These are phyloP conservation scores for Exophiala calicioides DNA, from an alignment of 2,329 filamentous ascomycete genomes.

Conservation along the genomic window DNA sequence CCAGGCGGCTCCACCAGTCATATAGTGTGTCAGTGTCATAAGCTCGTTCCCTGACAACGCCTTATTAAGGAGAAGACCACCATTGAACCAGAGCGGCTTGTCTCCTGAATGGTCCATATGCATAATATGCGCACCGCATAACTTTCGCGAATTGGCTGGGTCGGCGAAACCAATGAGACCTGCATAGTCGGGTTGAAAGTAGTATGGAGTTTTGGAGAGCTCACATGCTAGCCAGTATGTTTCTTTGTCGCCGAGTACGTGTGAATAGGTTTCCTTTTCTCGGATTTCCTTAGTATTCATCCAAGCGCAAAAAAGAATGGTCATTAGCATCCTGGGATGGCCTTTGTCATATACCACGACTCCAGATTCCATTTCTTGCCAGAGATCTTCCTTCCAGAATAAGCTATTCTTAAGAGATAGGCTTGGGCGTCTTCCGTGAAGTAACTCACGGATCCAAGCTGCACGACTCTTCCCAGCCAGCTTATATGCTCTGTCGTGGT, in stretches of 20 bases:
- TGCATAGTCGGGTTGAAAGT: slow-evolving; percentile 47
- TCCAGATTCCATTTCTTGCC: too few species aligned
- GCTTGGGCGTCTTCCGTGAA: too few species aligned
- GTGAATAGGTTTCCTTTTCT: slow-evolving; percentile 44
- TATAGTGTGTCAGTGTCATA: too few species aligned
- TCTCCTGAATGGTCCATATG: slow-evolving; percentile 46
- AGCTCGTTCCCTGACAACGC: too few species aligned
- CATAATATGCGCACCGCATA: slow-evolving; percentile 46
- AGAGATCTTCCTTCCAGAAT: too few species aligned
- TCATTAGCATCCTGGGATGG: slow-evolving; percentile 41
- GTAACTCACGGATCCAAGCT: too few species aligned
- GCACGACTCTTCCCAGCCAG: slow-evolving; percentile 23
- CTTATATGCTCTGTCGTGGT: slow-evolving; percentile 24
- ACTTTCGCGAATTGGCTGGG: slow-evolving; percentile 20
- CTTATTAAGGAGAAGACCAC: slow-evolving; percentile 47
- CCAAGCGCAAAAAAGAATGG: slow-evolving; percentile 46
- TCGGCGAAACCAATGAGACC: slow-evolving; percentile 45
- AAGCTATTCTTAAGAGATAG: too few species aligned
- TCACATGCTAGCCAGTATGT: slow-evolving; percentile 51
- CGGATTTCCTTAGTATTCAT: slow-evolving; percentile 46
- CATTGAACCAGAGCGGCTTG: slow-evolving; percentile 48
- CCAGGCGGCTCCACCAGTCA: too few species aligned
- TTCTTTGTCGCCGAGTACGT: slow-evolving; percentile 51
- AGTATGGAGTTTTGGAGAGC: slow-evolving; percentile 41
- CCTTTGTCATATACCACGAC: slow-evolving; percentile 47